These are phyloP conservation scores for Usnea hakonensis DNA, from an alignment of 495 filamentous ascomycete genomes.

Conservation along the genomic window DNA sequence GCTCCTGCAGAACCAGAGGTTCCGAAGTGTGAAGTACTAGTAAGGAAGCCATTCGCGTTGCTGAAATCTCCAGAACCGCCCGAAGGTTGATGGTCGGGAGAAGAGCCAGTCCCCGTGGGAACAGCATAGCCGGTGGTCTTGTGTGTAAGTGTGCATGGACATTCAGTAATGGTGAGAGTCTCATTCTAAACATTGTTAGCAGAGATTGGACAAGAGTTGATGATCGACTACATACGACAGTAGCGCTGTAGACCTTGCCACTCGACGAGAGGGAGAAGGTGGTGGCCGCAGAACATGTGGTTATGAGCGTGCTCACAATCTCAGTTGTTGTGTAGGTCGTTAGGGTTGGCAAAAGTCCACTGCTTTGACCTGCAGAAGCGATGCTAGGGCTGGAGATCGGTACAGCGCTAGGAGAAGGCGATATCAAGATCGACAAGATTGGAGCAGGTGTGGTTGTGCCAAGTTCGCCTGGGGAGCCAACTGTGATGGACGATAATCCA, in stretches of 20 bases:
- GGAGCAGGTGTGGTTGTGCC: not conserved
- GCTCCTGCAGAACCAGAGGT: not conserved
- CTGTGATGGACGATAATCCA: not conserved
- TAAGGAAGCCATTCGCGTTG: not conserved
- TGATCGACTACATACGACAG: not conserved
- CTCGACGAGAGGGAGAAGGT: not conserved
- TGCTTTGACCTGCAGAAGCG: not conserved
- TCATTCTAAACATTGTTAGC: not conserved
- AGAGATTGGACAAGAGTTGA: not conserved
- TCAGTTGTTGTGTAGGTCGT: not conserved
- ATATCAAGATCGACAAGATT: not conserved
- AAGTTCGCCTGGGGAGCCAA: not conserved
- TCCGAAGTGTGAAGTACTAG: not conserved
- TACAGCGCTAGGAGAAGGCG: not conserved
- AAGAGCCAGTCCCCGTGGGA: not conserved
- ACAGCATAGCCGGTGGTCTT: not conserved
- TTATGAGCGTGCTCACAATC: not conserved
- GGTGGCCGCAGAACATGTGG: not conserved
- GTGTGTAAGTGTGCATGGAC: not conserved
- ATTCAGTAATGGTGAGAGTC: not conserved
- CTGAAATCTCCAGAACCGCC: not conserved
- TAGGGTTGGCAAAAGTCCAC: not conserved
- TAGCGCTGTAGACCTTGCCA: not conserved
- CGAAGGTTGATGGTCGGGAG: not conserved
- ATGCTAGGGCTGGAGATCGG: not conserved